Evolutionary conservation across 257 asterid genomes (phyloP).

Genomic region (Gynochthodes officinalis): DNA sequence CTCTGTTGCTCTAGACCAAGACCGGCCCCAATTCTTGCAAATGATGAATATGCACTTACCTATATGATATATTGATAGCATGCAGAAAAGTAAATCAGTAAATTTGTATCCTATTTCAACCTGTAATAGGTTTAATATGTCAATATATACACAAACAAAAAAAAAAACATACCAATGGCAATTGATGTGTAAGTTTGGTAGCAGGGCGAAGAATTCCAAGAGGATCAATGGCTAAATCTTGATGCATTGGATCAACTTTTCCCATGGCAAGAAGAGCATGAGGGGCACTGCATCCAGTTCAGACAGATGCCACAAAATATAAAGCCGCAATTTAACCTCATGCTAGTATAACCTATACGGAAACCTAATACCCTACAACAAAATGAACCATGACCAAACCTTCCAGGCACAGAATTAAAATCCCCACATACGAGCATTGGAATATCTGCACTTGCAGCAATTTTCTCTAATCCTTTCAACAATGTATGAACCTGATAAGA

Average conservation of each 20-base stretch:
- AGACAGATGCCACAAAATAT: background rate
- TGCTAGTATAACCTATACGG: background rate
- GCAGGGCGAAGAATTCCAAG: slow-evolving; percentile 79
- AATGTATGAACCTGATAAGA: slow-evolving; percentile 75
- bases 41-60: slow-evolving; percentile 99
- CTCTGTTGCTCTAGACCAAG: slow-evolving; percentile 74
- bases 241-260: slow-evolving; percentile 85
- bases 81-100: slow-evolving; percentile 13
- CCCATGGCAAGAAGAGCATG: slow-evolving; percentile 98
- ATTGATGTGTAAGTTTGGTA: slow-evolving; percentile 66
- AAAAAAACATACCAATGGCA: slow-evolving; percentile 70
- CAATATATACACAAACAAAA: background rate
- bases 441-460: slow-evolving; percentile 88
- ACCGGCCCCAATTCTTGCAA: slow-evolving; percentile 71
- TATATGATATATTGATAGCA: slow-evolving; percentile 23
- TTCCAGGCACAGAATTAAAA: slow-evolving; percentile 89
- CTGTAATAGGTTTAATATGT: background rate
- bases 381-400: slow-evolving; percentile 39
- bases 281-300: slow-evolving; percentile 67
- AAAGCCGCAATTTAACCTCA: background rate
- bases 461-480: slow-evolving; percentile 92
- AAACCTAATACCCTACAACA: background rate
- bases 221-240: slow-evolving; percentile 80
- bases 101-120: background rate
- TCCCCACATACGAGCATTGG: slow-evolving; percentile 99